Conservation (phyloP, 768 basidiomycete species). For the Coprinellus aureogranulatus region DNA sequence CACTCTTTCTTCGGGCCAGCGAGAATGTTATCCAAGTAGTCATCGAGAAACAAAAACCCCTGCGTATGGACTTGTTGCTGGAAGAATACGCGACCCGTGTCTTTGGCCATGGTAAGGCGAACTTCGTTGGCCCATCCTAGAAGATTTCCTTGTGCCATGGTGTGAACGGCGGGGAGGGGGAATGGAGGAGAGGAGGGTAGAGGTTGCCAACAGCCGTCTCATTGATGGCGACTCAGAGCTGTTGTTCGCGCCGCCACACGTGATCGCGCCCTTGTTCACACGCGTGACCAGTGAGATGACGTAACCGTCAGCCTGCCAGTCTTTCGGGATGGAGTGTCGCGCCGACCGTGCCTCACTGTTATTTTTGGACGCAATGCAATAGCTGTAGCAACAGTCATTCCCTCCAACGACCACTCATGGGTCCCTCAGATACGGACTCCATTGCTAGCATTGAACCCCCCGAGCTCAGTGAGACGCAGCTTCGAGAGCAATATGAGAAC, state of each 20-base stretch:
- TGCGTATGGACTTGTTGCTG: slow-evolving; percentile 72
- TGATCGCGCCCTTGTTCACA: not conserved
- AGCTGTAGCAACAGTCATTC: too few relatives aligned
- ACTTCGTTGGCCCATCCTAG: slow-evolving; percentile 68
- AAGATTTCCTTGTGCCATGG: slow-evolving; percentile 52
- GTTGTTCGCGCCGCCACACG: not conserved
- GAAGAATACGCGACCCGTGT: slow-evolving; percentile 68
- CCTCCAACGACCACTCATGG: not conserved
- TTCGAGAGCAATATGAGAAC: slow-evolving; percentile 59
- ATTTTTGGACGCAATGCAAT: too few relatives aligned
- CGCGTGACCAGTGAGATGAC: not conserved
- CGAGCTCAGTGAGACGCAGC: slow-evolving; percentile 48
- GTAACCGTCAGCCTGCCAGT: not conserved
- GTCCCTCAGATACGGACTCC: not conserved
- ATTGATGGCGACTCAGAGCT: not conserved
- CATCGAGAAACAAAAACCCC: slow-evolving; percentile 77
- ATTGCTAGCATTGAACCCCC: slow-evolving; percentile 11
- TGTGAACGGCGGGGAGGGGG: slow-evolving; percentile 3
- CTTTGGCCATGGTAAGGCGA: slow-evolving; percentile 65
- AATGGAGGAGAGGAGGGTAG: not conserved
- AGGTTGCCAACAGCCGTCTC: not conserved
- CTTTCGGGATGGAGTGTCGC: too few relatives aligned
- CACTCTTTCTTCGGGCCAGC: slow-evolving; percentile 67
- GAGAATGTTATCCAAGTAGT: slow-evolving; percentile 73
- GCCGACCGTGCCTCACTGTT: too few relatives aligned